phyloP scores from a whole-genome alignment of 2,329 filamentous ascomycete genomes.

The Myriosclerotinia duriaeana region DNA sequence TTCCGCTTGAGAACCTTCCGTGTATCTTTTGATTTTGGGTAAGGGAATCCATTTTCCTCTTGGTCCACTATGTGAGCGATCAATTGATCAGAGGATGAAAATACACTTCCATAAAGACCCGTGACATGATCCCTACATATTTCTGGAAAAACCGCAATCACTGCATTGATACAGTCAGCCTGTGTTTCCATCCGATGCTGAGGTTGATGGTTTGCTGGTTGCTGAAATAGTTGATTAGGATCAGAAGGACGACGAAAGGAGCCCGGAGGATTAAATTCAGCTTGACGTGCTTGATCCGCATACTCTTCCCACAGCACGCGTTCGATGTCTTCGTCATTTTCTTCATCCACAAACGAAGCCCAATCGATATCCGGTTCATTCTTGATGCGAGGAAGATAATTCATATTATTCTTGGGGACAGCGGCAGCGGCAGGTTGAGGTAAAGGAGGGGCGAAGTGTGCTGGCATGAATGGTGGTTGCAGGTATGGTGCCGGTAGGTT shows the following conservation, averaged over 20 bases:
- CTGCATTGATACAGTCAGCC: slow-evolving; percentile 39
- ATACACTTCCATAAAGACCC: slow-evolving; percentile 41
- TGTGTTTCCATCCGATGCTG: slow-evolving; percentile 21
- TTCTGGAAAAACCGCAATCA: slow-evolving; percentile 49
- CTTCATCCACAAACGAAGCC: slow-evolving; percentile 2
- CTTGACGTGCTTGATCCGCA: not conserved
- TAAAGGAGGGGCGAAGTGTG: too few species aligned
- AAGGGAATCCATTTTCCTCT: slow-evolving; percentile 43
- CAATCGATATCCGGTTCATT: not conserved
- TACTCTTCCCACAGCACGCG: slow-evolving; percentile 13
- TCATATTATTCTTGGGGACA: not conserved
- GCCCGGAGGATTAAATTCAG: not conserved
- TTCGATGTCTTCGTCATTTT: slow-evolving; percentile 11
- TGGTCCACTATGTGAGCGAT: slow-evolving; percentile 45
- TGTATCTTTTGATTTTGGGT: slow-evolving; percentile 47
- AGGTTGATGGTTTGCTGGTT: not conserved
- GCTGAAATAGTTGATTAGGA: not conserved
- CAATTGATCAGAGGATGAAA: slow-evolving; percentile 34
- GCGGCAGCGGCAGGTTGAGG: not conserved
- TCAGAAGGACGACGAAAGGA: not conserved
- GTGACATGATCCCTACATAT: slow-evolving; percentile 46
- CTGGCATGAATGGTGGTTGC: too few species aligned
- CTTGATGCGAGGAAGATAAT: not conserved
- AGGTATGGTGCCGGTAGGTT: not conserved
- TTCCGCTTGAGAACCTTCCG: slow-evolving; percentile 42